phyloP scores from a whole-genome alignment of 768 basidiomycete genomes.

The Sarcomyxa edulis region DNA sequence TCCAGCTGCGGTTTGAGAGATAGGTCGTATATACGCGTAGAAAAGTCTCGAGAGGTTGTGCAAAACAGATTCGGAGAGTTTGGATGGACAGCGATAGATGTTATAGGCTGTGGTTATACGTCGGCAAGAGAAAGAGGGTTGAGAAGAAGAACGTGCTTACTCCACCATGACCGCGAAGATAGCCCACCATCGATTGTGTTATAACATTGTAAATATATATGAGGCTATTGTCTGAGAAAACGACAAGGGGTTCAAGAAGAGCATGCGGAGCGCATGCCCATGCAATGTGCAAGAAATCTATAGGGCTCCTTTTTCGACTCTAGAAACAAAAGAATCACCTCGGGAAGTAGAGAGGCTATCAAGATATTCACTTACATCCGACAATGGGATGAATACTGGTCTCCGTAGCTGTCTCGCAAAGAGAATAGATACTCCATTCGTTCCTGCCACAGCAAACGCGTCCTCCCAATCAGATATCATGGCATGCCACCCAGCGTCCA shows the following conservation, averaged over 20 bases:
- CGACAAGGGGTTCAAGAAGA: slow-evolving; percentile 52
- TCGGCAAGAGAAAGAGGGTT: slow-evolving; percentile 1
- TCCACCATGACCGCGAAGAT: slow-evolving; percentile 67
- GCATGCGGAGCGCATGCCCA: slow-evolving; percentile 49
- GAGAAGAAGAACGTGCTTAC: slow-evolving; percentile 34
- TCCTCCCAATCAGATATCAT: slow-evolving; percentile 46
- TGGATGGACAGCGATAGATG: slow-evolving; percentile 64
- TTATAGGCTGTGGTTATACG: slow-evolving; percentile 42
- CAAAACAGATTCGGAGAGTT: slow-evolving; percentile 52
- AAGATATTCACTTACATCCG: slow-evolving; percentile 18
- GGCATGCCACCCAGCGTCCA: slow-evolving; percentile 33
- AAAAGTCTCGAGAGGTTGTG: slow-evolving; percentile 69
- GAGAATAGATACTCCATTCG: slow-evolving; percentile 30
- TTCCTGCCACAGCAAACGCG: slow-evolving; percentile 44
- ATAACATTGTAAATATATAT: slow-evolving; percentile 51
- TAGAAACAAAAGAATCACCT: background rate
- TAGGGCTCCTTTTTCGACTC: too few relatives aligned
- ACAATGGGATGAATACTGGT: slow-evolving; percentile 32
- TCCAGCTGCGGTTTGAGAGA: slow-evolving; percentile 23
- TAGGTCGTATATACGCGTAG: slow-evolving; percentile 67
- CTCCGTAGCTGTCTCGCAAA: slow-evolving; percentile 19
- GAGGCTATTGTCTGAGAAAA: slow-evolving; percentile 49
- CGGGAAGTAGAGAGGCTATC: background rate
- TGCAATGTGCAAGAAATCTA: slow-evolving; percentile 27
- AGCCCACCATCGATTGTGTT: slow-evolving; percentile 33